Evolutionary conservation across 768 basidiomycete genomes (phyloP).

Genomic region (Rhizopogon salebrosus): DNA sequence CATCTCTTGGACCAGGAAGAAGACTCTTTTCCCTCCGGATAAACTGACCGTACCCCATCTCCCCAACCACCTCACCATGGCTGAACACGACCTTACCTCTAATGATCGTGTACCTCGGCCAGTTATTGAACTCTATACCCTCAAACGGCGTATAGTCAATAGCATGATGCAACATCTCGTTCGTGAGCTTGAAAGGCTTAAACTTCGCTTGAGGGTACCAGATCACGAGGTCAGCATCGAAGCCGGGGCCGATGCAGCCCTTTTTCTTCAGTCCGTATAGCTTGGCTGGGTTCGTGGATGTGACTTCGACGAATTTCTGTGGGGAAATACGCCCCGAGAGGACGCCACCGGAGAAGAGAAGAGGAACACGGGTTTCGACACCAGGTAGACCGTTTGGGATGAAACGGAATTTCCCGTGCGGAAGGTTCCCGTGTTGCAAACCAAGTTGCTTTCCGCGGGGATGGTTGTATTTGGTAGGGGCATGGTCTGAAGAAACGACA

Average conservation of each 20-base stretch:
- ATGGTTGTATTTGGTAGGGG: conserved; percentile 24
- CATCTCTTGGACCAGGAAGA: conserved; percentile 5
- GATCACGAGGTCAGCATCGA: conserved; percentile 29
- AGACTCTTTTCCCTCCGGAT: conserved; percentile 5
- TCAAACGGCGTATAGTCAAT: conserved; percentile 33
- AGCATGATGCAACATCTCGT: conserved; percentile 22
- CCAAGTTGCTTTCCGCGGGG: conserved; percentile 19
- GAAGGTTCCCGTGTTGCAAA: conserved; percentile 19
- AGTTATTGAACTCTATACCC: conserved; percentile 26
- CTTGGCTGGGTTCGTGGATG: conserved; percentile 28
- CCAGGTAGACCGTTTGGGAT: conserved; percentile 32
- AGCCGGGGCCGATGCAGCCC: conserved; percentile 27
- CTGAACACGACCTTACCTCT: conserved; percentile 13
- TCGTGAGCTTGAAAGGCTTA: conserved; percentile 11
- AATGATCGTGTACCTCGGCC: conserved; percentile 24
- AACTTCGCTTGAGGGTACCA: conserved; percentile 15
- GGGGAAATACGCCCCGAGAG: conserved; percentile 23
- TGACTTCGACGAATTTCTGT: conserved; percentile 29
- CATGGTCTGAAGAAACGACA: conserved; percentile 27
- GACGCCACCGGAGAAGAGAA: conserved; percentile 27
- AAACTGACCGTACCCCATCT: conserved; percentile 9
- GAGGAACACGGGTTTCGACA: conserved; percentile 28
- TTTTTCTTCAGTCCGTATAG: conserved; percentile 30
- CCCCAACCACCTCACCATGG: conserved; percentile 8
- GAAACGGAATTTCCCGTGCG: conserved; percentile 22